These are phyloP conservation scores for Sclerotinia subarctica DNA, from an alignment of 2,329 filamentous ascomycete species.

Conservation along the genomic window DNA sequence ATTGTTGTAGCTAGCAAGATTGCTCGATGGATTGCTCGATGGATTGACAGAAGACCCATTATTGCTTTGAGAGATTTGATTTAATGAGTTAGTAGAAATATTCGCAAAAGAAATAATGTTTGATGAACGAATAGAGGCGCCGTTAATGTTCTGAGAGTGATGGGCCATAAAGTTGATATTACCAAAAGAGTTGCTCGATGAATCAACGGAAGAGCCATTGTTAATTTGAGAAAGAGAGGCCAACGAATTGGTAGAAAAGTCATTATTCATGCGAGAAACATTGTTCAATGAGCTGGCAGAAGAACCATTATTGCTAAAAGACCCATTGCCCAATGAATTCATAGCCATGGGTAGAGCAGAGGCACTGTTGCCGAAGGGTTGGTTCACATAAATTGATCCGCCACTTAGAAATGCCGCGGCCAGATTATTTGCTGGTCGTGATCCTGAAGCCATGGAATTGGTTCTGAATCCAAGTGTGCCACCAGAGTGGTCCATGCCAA, in stretches of 20 bases:
- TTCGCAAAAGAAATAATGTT: background rate
- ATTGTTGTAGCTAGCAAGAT: slow-evolving; percentile 1
- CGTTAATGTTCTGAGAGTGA: background rate
- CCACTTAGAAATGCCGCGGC: background rate
- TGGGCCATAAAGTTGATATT: background rate
- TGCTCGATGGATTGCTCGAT: background rate
- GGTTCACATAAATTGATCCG: background rate
- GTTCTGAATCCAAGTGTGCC: background rate
- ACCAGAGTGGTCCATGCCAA: background rate
- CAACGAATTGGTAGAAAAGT: background rate
- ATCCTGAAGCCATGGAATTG: background rate
- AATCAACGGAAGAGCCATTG: background rate
- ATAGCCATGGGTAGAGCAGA: background rate
- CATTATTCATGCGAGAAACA: background rate
- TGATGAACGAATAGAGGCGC: background rate
- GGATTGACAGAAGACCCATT: background rate
- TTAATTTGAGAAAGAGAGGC: background rate
- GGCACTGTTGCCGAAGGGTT: background rate
- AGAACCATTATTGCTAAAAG: background rate
- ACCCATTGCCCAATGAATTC: background rate
- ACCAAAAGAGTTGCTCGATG: background rate
- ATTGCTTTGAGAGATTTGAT: background rate
- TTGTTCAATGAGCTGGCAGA: background rate
- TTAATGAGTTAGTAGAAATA: background rate
- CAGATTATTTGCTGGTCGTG: background rate